Percentiles rank a stretch among this genome's conserved stretches.
These are phyloP conservation scores for Candida incommunis DNA, from an alignment of 805 yeast genomes.

Conservation along the genomic window DNA sequence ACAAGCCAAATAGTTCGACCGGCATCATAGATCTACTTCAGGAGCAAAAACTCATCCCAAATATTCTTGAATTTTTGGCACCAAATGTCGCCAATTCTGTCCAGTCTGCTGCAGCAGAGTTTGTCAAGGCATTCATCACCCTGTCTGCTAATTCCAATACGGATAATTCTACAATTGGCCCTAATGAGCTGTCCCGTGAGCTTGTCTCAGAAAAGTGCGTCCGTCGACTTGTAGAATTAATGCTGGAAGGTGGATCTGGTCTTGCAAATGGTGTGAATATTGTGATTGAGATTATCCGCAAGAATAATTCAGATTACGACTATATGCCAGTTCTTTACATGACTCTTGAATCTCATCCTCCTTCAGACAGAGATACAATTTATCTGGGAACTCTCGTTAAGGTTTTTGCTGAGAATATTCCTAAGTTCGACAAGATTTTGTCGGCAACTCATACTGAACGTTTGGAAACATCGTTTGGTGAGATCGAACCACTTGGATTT, in stretches of 20 bases:
- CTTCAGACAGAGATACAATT: slow-evolving; percentile 83
- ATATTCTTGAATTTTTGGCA: slow-evolving; percentile 53
- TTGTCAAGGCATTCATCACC: slow-evolving; percentile 83
- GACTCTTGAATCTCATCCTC: slow-evolving; percentile 80
- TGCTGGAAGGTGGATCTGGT: slow-evolving; percentile 69
- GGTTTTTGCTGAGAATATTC: slow-evolving; percentile 62
- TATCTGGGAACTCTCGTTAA: slow-evolving; percentile 76
- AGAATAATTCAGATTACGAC: slow-evolving; percentile 93
- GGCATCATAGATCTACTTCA: slow-evolving; percentile 71
- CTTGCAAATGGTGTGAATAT: slow-evolving; percentile 91
- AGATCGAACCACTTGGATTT: slow-evolving; percentile 68
- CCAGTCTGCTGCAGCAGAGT: slow-evolving; percentile 92
- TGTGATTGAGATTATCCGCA: slow-evolving; percentile 84
- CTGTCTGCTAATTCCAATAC: slow-evolving; percentile 87
- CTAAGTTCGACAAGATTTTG: slow-evolving; percentile 52
- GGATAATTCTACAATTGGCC: slow-evolving; percentile 86
- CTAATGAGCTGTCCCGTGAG: slow-evolving; percentile 86
- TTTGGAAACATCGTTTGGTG: slow-evolving; percentile 51
- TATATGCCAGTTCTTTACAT: slow-evolving; percentile 71
- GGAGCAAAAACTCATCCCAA: slow-evolving; percentile 58
- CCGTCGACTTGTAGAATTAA: slow-evolving; percentile 52
- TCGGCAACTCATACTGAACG: slow-evolving; percentile 20
- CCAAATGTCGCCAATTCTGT: slow-evolving; percentile 55
- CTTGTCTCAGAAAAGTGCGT: slow-evolving; percentile 65
- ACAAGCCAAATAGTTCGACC: slow-evolving; percentile 77